These are phyloP conservation scores for Metroxylon sagu DNA, from an alignment of 176 grass and related monocot genomes.

Conservation along the genomic window DNA sequence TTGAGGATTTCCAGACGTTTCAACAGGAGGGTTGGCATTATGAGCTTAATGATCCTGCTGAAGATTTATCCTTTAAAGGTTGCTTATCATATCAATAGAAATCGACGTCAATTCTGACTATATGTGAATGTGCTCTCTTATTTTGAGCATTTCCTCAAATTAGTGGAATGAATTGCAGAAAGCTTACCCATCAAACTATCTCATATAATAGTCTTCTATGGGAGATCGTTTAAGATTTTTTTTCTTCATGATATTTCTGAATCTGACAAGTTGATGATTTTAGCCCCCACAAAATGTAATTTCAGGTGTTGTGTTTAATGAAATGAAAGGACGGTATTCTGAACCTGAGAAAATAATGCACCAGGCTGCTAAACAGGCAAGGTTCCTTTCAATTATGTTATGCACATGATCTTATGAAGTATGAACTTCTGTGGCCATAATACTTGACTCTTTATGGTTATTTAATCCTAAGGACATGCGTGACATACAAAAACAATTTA, in stretches of 20 bases:
- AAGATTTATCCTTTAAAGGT: constrained; percentile 99
- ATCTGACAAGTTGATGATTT: background rate
- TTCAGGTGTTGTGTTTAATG: constrained; percentile 97
- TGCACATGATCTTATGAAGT: background rate
- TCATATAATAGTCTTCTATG: too few relatives aligned
- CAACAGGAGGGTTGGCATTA: constrained; percentile 99
- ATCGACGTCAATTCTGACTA: constrained; percentile 9
- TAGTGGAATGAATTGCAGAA: too few relatives aligned
- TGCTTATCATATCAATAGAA: constrained; percentile 11
- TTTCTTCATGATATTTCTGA: background rate
- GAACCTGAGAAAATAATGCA: constrained; percentile 94
- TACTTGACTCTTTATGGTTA: too few relatives aligned
- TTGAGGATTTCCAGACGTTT: constrained; percentile 93
- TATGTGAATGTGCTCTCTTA: too few relatives aligned
- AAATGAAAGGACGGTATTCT: constrained; percentile 99
- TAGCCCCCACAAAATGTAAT: background rate
- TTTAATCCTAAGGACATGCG: too few relatives aligned
- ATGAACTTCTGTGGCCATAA: background rate
- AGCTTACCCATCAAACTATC: too few relatives aligned
- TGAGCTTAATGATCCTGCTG: constrained; percentile 77
- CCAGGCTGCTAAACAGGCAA: constrained; percentile 65
- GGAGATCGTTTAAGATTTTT: too few relatives aligned
- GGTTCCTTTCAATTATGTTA: too few relatives aligned
- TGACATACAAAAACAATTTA: too few relatives aligned
- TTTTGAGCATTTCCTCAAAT: too few relatives aligned